These are phyloP conservation scores for Quercus cerris DNA, from an alignment of 306 rosid species.

Conservation along the genomic window DNA sequence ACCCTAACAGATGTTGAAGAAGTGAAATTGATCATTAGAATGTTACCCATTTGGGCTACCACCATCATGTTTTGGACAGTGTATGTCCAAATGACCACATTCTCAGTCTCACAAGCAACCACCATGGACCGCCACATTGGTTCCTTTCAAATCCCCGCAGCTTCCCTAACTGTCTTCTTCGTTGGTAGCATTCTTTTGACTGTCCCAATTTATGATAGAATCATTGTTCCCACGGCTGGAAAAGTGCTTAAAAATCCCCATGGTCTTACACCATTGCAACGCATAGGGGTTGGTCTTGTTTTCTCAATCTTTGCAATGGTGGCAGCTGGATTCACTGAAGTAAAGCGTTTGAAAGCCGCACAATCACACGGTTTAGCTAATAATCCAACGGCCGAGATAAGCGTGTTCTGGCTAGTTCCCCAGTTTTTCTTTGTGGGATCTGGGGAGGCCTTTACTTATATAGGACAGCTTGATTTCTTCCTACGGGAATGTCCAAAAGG, in stretches of 20 bases:
- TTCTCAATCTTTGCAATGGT: slow-evolving; percentile 57
- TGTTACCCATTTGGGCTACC: slow-evolving; percentile 93
- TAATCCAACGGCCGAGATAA: slow-evolving; percentile 34
- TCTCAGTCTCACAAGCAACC: slow-evolving; percentile 83
- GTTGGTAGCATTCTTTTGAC: slow-evolving; percentile 74
- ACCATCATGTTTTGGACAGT: slow-evolving; percentile 82
- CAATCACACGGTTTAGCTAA: slow-evolving; percentile 28
- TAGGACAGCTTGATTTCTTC: slow-evolving; percentile 81
- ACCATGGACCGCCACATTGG: slow-evolving; percentile 81
- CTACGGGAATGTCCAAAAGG: slow-evolving; percentile 85
- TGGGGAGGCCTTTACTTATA: slow-evolving; percentile 83
- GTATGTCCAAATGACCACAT: slow-evolving; percentile 85
- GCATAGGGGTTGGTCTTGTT: slow-evolving; percentile 63
- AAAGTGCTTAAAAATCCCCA: slow-evolving; percentile 47
- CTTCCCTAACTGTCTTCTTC: slow-evolving; percentile 74
- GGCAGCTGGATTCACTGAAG: slow-evolving; percentile 51
- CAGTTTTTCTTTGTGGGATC: slow-evolving; percentile 78
- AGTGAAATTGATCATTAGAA: slow-evolving; percentile 58
- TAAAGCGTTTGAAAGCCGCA: slow-evolving; percentile 47
- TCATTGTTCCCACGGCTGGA: slow-evolving; percentile 43
- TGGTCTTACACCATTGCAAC: slow-evolving; percentile 61
- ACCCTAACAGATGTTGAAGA: slow-evolving; percentile 84
- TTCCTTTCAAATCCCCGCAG: slow-evolving; percentile 67
- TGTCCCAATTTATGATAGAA: slow-evolving; percentile 63
- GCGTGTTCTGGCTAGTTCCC: slow-evolving; percentile 77